Evolutionary conservation across 768 basidiomycete species (phyloP), one percentile per base, ranked within the genome.

Genomic region (Harrya chromipes): DNA sequence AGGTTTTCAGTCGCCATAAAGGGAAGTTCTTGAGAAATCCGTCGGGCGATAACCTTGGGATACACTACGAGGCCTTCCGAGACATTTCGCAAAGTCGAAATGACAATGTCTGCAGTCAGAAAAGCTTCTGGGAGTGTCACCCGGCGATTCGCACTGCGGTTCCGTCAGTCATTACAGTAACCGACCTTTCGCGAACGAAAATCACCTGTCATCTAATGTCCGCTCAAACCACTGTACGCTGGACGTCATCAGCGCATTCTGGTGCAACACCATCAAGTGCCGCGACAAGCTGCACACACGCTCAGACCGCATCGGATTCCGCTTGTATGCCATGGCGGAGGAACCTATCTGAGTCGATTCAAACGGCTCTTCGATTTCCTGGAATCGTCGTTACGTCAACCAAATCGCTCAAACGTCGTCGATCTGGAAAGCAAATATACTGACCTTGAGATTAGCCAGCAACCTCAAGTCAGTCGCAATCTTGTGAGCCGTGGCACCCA

Each of bases 1-100:
- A 99, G 80, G 69, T 99, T 99, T 71, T 99, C 97, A 2, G 97
- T 99, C 4, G 95, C 94, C 97, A 99, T 98, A 80, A 98, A 98
- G 1, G 97, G 97, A 29, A 99, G 79, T 68, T 99, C 97, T 68
- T 97, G 91, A 3, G 84, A 70, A 67, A 99, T 94, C 33, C 92
- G 84, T 36, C 93, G 83, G 10, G 80, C 90, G 56, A 99, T 98
- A 53, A 99, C 95, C 66, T 82, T 86, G 10, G 97, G 97, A 69
- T 98, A 98, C 47, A 99, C 94, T n/a, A 98, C 94, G n/a, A 99
- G 79, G 0, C 95, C 97, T 71, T 98, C 97, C 3, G 89, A 90
- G 61, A 99, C 87, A 68, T 98, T 98, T 65, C 95, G 94, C 20
- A 99, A 76, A 19, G 94, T 97, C 52, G 90, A 91, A 11, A 98